phyloP scores from a whole-genome alignment of 2,329 filamentous ascomycete genomes.

The Stagonosporopsis cucurbitacearum region DNA sequence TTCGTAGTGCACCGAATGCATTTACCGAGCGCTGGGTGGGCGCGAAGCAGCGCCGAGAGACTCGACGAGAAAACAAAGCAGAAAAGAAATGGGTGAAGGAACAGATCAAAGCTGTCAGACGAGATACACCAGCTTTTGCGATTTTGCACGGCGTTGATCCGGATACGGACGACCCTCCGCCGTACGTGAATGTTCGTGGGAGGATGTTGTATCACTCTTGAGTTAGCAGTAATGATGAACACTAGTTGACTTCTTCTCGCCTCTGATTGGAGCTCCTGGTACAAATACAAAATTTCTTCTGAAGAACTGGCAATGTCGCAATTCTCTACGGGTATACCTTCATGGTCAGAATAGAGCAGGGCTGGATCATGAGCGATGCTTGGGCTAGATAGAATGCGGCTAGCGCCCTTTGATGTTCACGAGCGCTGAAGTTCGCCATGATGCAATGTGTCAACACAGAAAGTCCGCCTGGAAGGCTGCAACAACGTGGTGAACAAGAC shows the following conservation, averaged over 20 bases:
- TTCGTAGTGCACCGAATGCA: not conserved
- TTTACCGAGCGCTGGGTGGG: not conserved
- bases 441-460: slow-evolving; percentile 44
- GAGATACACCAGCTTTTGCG: slow-evolving; percentile 18
- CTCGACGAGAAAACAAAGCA: slow-evolving; percentile 8
- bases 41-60: slow-evolving; percentile 1
- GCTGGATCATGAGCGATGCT: too few relatives aligned
- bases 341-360: too few relatives aligned
- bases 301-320: too few relatives aligned
- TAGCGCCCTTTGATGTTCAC: not conserved
- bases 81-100: slow-evolving; percentile 18
- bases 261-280: not conserved
- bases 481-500: slow-evolving; percentile 3
- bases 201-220: slow-evolving; percentile 10
- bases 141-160: slow-evolving; percentile 21
- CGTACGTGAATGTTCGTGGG: slow-evolving; percentile 21
- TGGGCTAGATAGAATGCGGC: not conserved
- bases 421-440: slow-evolving; percentile 23
- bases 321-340: too few relatives aligned
- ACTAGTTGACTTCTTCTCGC: not conserved
- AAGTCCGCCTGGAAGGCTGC: slow-evolving; percentile 28
- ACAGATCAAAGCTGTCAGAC: slow-evolving; percentile 17
- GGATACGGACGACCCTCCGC: slow-evolving; percentile 10
- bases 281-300: not conserved
- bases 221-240: not conserved